phyloP scores from a whole-genome alignment of 2,329 filamentous ascomycete genomes.

The Pseudogymnoascus sp. region DNA sequence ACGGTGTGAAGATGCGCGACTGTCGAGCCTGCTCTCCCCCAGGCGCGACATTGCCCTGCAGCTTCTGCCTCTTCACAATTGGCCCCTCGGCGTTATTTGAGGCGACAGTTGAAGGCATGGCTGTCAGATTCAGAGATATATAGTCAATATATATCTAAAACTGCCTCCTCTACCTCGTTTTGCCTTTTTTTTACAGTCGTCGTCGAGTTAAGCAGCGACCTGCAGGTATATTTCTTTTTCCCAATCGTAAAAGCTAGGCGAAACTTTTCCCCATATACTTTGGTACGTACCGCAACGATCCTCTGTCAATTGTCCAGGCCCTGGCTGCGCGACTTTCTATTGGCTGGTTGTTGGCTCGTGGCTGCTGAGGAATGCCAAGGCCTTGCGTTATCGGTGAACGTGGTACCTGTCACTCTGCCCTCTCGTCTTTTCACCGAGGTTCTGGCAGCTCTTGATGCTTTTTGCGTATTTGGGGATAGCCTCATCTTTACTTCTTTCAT shows the following conservation, averaged over 20 bases:
- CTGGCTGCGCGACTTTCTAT: not conserved
- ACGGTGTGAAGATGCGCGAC: conserved; percentile 87
- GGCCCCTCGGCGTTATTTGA: conserved; percentile 47
- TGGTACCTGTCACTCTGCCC: not conserved
- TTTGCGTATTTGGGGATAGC: not conserved
- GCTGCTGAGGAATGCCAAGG: not conserved
- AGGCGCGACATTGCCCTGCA: conserved; percentile 34
- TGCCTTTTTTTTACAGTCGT: conserved; percentile 5
- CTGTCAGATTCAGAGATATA: conserved; percentile 13
- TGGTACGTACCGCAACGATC: not conserved
- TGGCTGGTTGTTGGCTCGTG: not conserved
- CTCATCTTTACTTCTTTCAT: not conserved
- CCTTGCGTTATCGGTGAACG: conserved; percentile 4
- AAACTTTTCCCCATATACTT: conserved; percentile 9
- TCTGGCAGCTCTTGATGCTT: not conserved
- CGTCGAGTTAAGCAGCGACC: conserved; percentile 8
- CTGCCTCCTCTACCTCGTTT: conserved; percentile 30
- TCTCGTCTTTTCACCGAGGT: not conserved
- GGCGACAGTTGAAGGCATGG: conserved; percentile 36
- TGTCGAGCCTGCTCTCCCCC: conserved; percentile 35
- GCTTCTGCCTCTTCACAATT: conserved; percentile 69
- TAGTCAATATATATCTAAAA: conserved; percentile 20
- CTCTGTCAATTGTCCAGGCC: conserved; percentile 8
- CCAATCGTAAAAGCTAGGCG: conserved; percentile 5
- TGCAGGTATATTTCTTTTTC: conserved; percentile 8